Evolutionary conservation across 257 asterid genomes (phyloP).

Genomic region (Solanum appendiculatum): DNA sequence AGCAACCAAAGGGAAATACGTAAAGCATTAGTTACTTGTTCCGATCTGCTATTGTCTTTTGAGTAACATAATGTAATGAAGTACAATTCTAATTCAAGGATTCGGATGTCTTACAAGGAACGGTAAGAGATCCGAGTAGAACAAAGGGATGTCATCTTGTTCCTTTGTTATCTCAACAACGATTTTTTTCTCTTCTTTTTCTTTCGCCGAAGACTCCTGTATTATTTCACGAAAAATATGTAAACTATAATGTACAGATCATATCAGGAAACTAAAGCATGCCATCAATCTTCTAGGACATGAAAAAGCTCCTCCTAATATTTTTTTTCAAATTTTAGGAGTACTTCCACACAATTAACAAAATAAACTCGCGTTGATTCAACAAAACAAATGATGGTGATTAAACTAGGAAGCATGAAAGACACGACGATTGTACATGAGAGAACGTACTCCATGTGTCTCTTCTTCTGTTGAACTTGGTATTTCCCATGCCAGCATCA

Average conservation of each 20-base stretch:
- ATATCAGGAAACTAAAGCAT: not conserved
- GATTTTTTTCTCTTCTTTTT: conserved; percentile 43
- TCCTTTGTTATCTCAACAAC: conserved; percentile 6
- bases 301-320: not conserved
- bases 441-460: conserved; percentile 18
- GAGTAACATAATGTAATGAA: not conserved
- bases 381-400: not conserved
- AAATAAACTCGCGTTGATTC: not conserved
- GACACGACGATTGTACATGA: too few species aligned
- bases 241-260: not conserved
- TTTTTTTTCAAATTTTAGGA: not conserved
- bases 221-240: not conserved
- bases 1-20: not conserved
- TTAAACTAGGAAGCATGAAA: not conserved
- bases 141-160: conserved; percentile 66
- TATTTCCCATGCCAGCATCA: conserved; percentile 93
- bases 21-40: not conserved
- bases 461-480: conserved; percentile 47
- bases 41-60: not conserved
- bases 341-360: not conserved
- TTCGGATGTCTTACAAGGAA: conserved; percentile 52
- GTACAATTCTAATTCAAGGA: not conserved
- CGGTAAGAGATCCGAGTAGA: conserved; percentile 88
- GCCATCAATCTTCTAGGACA: not conserved
- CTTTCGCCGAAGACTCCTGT: conserved; percentile 60